Conservation (phyloP, 345 rosid species). For the Lepidium didymum region DNA sequence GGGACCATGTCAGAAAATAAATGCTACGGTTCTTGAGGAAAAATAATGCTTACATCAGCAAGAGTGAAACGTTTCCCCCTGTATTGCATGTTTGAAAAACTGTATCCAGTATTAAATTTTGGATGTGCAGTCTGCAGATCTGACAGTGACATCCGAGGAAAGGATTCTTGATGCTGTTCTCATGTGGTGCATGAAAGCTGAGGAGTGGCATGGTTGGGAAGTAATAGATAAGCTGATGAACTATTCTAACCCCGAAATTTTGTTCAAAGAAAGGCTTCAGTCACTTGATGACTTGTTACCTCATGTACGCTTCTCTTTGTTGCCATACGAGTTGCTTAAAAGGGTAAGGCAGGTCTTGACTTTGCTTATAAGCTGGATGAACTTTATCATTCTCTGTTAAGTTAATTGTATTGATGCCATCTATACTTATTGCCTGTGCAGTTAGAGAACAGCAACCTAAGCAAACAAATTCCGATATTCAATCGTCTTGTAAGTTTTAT, state of each 20-base stretch:
- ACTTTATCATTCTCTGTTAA: neutral
- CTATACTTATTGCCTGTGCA: slow-evolving; percentile 35
- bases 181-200: slow-evolving; percentile 82
- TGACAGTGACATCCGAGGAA: slow-evolving; percentile 92
- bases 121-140: slow-evolving; percentile 74
- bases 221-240: slow-evolving; percentile 46
- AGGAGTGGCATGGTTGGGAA: slow-evolving; percentile 64
- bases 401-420: slow-evolving; percentile 3
- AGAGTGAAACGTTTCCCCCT: neutral
- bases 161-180: slow-evolving; percentile 80
- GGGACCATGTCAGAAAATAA: neutral
- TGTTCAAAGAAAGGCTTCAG: slow-evolving; percentile 62
- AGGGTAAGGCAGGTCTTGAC: slow-evolving; percentile 42
- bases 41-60: neutral
- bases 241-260: slow-evolving; percentile 33
- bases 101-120: neutral
- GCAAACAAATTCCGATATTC: slow-evolving; percentile 36
- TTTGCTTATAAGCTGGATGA: slow-evolving; percentile 8
- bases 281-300: slow-evolving; percentile 51
- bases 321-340: slow-evolving; percentile 55
- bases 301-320: slow-evolving; percentile 68
- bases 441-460: slow-evolving; percentile 62
- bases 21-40: neutral
- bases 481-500: slow-evolving; percentile 55
- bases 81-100: neutral